A percentile compares a stretch with the other conserved stretches of the same genome.
Evolutionary conservation across 352 stramenopile genomes (phyloP).

Genomic region (Pythium diclinum): DNA sequence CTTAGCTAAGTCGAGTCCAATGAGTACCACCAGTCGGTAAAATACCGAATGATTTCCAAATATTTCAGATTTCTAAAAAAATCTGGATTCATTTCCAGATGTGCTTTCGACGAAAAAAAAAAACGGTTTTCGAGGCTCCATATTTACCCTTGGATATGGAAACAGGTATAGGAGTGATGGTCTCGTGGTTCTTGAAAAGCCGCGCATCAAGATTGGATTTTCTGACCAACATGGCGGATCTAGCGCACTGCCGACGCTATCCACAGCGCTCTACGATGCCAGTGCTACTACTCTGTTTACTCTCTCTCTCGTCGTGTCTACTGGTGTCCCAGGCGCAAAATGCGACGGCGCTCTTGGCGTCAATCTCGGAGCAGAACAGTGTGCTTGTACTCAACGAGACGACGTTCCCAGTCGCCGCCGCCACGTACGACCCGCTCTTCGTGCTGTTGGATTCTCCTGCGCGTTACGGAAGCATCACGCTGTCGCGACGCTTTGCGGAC

Average conservation of each 20-base stretch:
- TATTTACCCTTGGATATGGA: no score
- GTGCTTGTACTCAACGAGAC: slow-evolving; percentile 34
- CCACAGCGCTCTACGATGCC: neutral
- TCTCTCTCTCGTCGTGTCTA: neutral
- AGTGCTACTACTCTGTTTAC: neutral
- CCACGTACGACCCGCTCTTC: slow-evolving; percentile 34
- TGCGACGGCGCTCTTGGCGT: neutral
- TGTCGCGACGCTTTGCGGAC: slow-evolving; percentile 34
- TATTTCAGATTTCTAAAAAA: no score
- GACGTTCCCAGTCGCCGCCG: slow-evolving; percentile 20
- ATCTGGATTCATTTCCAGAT: no score
- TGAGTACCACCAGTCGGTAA: no score
- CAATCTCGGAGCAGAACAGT: slow-evolving; percentile 25
- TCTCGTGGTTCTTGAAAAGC: no score
- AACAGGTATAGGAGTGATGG: no score
- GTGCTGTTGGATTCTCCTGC: slow-evolving; percentile 39
- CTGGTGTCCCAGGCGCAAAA: neutral
- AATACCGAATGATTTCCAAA: no score
- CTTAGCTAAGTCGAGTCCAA: no score
- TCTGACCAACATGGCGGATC: neutral
- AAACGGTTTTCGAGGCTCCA: no score
- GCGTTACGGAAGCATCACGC: slow-evolving; percentile 29
- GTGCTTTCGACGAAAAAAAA: no score
- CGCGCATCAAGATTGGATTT: neutral
- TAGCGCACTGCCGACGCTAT: neutral